Base-by-base conservation (phyloP, 495 filamentous ascomycete species). In the Talaromyces proteolyticus region DNA sequence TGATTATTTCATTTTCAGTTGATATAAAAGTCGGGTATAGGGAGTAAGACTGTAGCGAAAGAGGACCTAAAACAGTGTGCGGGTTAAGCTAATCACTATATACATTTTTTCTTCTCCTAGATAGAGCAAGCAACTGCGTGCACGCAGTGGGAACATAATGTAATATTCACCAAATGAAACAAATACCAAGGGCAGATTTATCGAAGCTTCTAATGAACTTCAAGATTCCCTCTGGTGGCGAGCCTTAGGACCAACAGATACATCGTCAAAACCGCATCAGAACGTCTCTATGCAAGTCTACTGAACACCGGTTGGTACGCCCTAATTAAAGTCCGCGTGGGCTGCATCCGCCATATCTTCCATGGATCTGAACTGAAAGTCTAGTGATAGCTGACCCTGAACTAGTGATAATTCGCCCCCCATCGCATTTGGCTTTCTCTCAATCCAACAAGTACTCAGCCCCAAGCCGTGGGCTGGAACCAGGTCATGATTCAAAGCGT, bases 241-340 rank as follows among this genome's bases (percentile, higher is more conserved):
- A n/a, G n/a, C n/a, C n/a, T n/a, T n/a, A 29, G 26, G 26, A 5
- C 26, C 26, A 29, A 29, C n/a, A n/a, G n/a, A 29, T 12, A 29
- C 6, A 5, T 29, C 26, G 26, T n/a, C n/a, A n/a, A n/a, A n/a
- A n/a, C 25, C 25, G 25, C 25, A 29, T 29, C 25, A 29, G 25
- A 29, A 29, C 25, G 25, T 29, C 5, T 29, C 25, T 29, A 29
- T 29, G 25, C 25, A 29, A 29, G 25, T 29, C 12, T 29, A 29
- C 25, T 29, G 25, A 29, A 29, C 38, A 41, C 65, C 84, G 86
- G 23, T 41, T 24, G 42, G 10, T 23, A 25, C 42, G 21, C 23
- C 42, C 23, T 16, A 22, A 44, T 43, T 23, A 4, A 44, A 44
- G 42, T 22, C 21, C 20, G 42, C 42, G 42, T 29, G 25, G 25